Evolutionary conservation across 106 monocot species (phyloP).

Genomic region (Narthecium ossifragum): DNA sequence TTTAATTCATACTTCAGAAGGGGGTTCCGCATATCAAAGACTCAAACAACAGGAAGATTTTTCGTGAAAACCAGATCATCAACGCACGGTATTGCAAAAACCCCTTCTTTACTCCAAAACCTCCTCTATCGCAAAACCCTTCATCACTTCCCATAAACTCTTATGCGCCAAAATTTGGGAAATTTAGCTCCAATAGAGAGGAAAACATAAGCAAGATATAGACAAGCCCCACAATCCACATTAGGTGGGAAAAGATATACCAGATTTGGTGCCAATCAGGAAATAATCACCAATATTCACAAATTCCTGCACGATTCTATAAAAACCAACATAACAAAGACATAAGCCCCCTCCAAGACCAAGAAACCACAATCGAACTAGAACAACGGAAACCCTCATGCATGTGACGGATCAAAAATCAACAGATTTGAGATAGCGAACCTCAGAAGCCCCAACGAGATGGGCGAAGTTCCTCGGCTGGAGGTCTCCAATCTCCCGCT

Average conservation of each 20-base stretch:
- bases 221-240: background rate
- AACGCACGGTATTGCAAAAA: background rate
- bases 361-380: background rate
- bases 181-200: background rate
- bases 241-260: background rate
- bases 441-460: constrained; percentile 53
- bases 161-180: background rate
- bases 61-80: too few species aligned
- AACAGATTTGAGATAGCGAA: too few species aligned
- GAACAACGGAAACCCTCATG: background rate
- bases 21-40: too few species aligned
- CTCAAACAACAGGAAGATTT: background rate
- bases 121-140: background rate
- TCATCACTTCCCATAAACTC: background rate
- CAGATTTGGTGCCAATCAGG: background rate
- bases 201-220: background rate
- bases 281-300: background rate
- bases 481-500: constrained; percentile 54
- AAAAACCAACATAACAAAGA: background rate
- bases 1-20: too few species aligned
- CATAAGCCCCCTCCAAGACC: too few species aligned
- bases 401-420: too few species aligned
- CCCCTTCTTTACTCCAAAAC: background rate
- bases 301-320: background rate
- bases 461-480: constrained; percentile 42